Evolutionary conservation across 2,329 filamentous ascomycete genomes (phyloP).

Genomic region (Colletotrichum theobromicola): DNA sequence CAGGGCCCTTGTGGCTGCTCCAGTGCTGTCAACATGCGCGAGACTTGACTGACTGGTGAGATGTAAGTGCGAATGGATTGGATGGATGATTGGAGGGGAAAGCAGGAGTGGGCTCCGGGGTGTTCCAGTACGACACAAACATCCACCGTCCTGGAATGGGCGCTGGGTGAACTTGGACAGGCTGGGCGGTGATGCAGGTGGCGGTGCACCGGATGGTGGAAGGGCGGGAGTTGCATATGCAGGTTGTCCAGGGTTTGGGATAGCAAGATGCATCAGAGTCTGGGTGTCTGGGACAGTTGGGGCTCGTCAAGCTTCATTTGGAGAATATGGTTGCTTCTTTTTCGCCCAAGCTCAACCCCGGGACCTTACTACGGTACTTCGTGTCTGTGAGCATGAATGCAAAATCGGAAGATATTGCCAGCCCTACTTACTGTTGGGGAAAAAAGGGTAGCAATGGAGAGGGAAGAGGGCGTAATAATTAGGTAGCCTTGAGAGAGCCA

Average conservation of each 20-base stretch:
- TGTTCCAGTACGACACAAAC: neutral
- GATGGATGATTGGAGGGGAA: neutral
- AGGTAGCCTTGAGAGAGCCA: neutral
- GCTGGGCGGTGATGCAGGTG: conserved; percentile 21
- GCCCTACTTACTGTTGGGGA: neutral
- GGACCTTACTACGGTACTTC: neutral
- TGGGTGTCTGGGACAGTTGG: neutral
- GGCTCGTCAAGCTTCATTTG: neutral
- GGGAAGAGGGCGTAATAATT: neutral
- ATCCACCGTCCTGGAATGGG: neutral
- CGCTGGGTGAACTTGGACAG: neutral
- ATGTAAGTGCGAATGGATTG: neutral
- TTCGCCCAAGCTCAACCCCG: neutral
- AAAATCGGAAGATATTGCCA: neutral
- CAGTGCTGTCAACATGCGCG: neutral
- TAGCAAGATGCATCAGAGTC: neutral
- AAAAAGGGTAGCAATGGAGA: neutral
- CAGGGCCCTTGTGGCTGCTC: neutral
- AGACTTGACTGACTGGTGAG: neutral
- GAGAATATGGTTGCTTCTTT: neutral
- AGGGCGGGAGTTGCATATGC: neutral
- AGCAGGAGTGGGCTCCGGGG: neutral
- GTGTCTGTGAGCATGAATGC: neutral
- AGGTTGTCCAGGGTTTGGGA: neutral
- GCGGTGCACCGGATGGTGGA: conserved; percentile 8